phyloP scores from a whole-genome alignment of 176 grass and related monocot genomes.

The Ampelocalamus luodianensis region DNA sequence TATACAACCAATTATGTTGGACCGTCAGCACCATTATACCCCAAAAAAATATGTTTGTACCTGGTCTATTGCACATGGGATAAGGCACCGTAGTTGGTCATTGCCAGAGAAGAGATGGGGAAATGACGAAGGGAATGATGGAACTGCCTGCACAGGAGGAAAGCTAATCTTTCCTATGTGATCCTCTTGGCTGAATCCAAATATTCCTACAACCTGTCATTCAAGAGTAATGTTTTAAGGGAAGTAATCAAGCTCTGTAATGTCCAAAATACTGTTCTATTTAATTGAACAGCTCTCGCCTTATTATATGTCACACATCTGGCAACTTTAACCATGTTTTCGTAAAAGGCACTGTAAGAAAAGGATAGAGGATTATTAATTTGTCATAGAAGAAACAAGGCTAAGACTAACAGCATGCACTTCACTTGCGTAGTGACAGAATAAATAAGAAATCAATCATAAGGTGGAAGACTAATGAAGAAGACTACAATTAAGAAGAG shows the following conservation, averaged over 20 bases:
- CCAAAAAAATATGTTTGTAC: constrained; percentile 46
- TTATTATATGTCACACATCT: constrained; percentile 94
- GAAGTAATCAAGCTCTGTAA: constrained; percentile 4
- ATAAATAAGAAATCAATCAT: background rate
- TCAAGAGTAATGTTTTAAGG: constrained; percentile 5
- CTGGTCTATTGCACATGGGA: constrained; percentile 98
- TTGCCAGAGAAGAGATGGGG: constrained; percentile 81
- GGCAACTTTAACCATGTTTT: constrained; percentile 86
- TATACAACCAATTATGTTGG: background rate
- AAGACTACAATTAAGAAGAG: constrained; percentile 7
- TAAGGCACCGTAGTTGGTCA: constrained; percentile 81
- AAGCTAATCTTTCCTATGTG: constrained; percentile 91
- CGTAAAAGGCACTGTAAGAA: constrained; percentile 74
- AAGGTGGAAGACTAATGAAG: background rate
- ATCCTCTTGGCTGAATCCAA: constrained; percentile 91
- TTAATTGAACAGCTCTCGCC: constrained; percentile 54
- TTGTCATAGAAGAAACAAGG: background rate
- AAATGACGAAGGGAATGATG: constrained; percentile 97
- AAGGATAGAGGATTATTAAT: constrained; percentile 30
- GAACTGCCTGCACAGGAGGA: constrained; percentile 91
- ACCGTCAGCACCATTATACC: background rate
- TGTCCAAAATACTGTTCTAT: constrained; percentile 1
- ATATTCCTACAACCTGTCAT: constrained; percentile 81
- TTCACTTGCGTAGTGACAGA: background rate
- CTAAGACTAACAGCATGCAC: background rate